These are phyloP conservation scores for Tylopilus felleus DNA, from an alignment of 768 basidiomycete species.

Conservation along the genomic window DNA sequence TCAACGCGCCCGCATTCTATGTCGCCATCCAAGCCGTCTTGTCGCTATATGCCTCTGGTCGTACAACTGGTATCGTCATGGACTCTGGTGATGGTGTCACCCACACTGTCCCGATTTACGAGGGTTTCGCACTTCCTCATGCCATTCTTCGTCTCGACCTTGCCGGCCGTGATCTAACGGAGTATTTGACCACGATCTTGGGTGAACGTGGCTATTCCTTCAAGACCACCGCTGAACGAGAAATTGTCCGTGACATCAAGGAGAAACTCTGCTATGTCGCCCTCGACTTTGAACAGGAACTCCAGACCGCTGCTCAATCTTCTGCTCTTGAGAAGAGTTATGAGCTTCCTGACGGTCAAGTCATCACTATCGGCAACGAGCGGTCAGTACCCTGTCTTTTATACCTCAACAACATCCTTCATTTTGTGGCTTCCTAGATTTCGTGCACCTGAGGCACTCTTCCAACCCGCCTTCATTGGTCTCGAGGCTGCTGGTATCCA, in stretches of 20 bases:
- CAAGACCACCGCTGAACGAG: constrained; percentile 89
- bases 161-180: constrained; percentile 90
- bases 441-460: constrained; percentile 54
- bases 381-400: constrained; percentile 33
- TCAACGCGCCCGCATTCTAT: constrained; percentile 74
- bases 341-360: constrained; percentile 89
- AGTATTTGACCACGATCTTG: constrained; percentile 77
- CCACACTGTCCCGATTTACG: constrained; percentile 96
- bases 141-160: constrained; percentile 91
- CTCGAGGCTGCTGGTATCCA: constrained; percentile 85
- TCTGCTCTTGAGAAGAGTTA: constrained; percentile 91
- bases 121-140: constrained; percentile 90
- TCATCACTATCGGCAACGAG: constrained; percentile 81
- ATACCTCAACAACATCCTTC: background rate
- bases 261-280: constrained; percentile 92
- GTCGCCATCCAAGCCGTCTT: constrained; percentile 72
- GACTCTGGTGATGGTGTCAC: constrained; percentile 97
- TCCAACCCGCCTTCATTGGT: constrained; percentile 57
- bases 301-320: constrained; percentile 86
- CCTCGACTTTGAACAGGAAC: constrained; percentile 90
- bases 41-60: constrained; percentile 87
- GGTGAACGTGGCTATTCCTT: constrained; percentile 92
- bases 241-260: constrained; percentile 97
- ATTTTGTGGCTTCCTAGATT: constrained; percentile 35
- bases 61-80: constrained; percentile 92